Base-by-base conservation (phyloP, 2,329 filamentous ascomycete genomes). In the Teratosphaeria zuluensis region DNA sequence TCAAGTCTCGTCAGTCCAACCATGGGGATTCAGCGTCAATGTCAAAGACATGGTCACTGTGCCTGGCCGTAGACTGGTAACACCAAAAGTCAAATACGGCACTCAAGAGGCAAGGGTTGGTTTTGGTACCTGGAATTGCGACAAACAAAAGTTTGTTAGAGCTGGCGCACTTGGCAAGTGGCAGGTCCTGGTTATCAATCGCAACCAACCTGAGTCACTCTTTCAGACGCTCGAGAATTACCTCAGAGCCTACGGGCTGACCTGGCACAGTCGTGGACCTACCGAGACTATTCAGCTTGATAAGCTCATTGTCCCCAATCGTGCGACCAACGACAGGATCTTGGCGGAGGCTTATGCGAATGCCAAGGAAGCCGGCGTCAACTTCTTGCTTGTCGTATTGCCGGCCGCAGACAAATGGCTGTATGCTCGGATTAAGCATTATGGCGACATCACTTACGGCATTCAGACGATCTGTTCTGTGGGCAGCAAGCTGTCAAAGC, bases 381-480 rank as follows among this genome's bases (percentile, higher is more conserved):
- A 77, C 8, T 74, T 88, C 51, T 70, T 90, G 0, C 74, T 89
- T 11, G 75, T 89, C 12, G 75, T 91, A n/a, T 73, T 89, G 0
- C 75, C 78, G 11, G 69, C 73, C 14, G 76, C 77, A 24, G 78
- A 84, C 59, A 73, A 80, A 24, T 74, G 74, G 54, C 63, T 84
- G 1, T 91, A 92, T 72, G 81, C 81, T 61, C 75, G 71, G 5
- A 79, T 95, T 69, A 94, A 94, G 73, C 79, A 73, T 33, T 73
- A 84, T 0, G 87, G 83, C 12, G 89, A 95, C 67, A 76, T 84
- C n/a, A 71, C 77, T 0, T 78, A 78, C 51, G 90, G 89, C 4
- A 78, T 91, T 12, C 83, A 84, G 59, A 89, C 87, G 0, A 81
- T 89, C 60, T 89, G 86, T 63, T 78, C 88, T 5, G 77, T 81